phyloP scores from a whole-genome alignment of 768 basidiomycete species.

The Pleurotus citrinopileatus region DNA sequence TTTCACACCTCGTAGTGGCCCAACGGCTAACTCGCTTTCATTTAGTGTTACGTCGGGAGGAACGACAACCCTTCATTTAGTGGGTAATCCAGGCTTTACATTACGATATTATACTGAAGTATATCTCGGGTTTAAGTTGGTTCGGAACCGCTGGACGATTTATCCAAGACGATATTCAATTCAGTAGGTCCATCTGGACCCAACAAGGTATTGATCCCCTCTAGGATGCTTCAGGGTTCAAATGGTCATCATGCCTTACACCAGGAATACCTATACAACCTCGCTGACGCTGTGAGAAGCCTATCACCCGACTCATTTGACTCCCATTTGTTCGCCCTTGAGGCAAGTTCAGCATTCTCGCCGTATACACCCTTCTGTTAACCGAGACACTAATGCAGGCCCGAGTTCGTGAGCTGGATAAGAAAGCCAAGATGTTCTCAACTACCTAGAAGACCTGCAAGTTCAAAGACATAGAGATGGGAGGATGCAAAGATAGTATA shows the following conservation, averaged over 20 bases:
- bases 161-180: slow-evolving; percentile 69
- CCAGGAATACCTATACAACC: slow-evolving; percentile 85
- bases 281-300: slow-evolving; percentile 68
- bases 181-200: slow-evolving; percentile 84
- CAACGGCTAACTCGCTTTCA: not conserved
- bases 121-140: slow-evolving; percentile 52
- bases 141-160: slow-evolving; percentile 68
- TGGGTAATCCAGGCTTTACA: slow-evolving; percentile 24
- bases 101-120: not conserved
- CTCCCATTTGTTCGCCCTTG: slow-evolving; percentile 73
- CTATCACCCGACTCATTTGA: slow-evolving; percentile 76
- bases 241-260: not conserved
- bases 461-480: no score
- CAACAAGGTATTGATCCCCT: slow-evolving; percentile 68
- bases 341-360: no score
- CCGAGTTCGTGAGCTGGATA: slow-evolving; percentile 6
- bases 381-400: no score
- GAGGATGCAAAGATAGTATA: no score
- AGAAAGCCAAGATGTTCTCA: not conserved
- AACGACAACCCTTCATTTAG: slow-evolving; percentile 89
- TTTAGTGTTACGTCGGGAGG: slow-evolving; percentile 82
- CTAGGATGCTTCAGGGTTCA: not conserved
- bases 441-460: no score
- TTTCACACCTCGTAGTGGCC: not conserved
- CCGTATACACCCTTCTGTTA: no score